Evolutionary conservation across 805 yeast species (phyloP), one percentile per base, ranked within the genome.

Genomic region (Scheffersomyces stipitis): DNA sequence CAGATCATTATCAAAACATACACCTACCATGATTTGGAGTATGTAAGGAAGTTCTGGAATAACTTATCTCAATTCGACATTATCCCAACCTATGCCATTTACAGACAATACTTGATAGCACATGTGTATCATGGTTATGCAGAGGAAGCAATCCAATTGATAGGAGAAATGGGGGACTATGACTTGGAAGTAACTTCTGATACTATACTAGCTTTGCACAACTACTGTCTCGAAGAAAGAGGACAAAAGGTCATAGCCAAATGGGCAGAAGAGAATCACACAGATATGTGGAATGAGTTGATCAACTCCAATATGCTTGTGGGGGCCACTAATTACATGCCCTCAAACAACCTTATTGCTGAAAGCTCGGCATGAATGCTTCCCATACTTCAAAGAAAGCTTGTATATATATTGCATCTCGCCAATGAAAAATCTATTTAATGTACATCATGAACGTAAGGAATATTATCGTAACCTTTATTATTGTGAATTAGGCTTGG

Each of bases 81-180:
- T 4, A 45, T 66, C 9, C 86, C 86, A 0, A 71, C 75, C 40
- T 59, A 71, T 24, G 68, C 68, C 7, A 69, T 81, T 23, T 74
- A 72, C 51, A 71, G 69, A 28, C 87, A 83, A 53, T 81, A 76
- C 48, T 56, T 86, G 23, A 75, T 83, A 38, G 86, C 88, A 0
- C 81, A 83, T 53, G 82, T 85, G 41, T 81, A 81, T 46, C 79
- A 80, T 51, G 88, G 83, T 6, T 62, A 71, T 31, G 73, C 70
- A 26, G 71, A 71, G 7, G 71, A 75, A 3, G 93, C 93, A 0
- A 58, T 80, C 5, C 62, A 64, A 13, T 56, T 79, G 18, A 68
- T 78, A 3, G 63, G 67, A 15, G 66, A 64, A 18, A 71, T 80
- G 56, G 69, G 62, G 20, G 74, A 73, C 24, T 66, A 70, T 42